Evolutionary conservation across 768 basidiomycete species (phyloP).

Genomic region (Hypholoma fasciculare): DNA sequence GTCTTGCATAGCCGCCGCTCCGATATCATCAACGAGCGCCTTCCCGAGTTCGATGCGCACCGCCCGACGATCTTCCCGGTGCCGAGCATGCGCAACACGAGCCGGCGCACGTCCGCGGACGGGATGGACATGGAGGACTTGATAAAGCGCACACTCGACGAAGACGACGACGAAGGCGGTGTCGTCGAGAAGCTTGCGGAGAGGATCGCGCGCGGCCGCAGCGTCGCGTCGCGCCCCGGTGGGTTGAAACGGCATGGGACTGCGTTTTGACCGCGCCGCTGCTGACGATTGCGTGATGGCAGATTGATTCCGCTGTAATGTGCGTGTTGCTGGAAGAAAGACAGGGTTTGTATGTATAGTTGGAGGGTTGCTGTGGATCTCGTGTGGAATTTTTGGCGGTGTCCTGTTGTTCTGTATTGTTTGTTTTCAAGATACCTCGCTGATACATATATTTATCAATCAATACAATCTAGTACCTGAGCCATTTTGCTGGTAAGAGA

Average conservation of each 20-base stretch:
- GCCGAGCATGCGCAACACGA: conserved; percentile 51
- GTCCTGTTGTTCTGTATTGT: background rate
- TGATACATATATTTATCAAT: conserved; percentile 3
- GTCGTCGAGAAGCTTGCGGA: conserved; percentile 65
- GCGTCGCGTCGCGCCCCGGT: conserved; percentile 42
- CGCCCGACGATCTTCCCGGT: conserved; percentile 51
- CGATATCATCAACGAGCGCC: conserved; percentile 73
- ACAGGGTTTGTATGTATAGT: background rate
- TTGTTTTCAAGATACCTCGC: conserved; percentile 7
- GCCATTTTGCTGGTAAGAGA: background rate
- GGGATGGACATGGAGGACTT: conserved; percentile 63
- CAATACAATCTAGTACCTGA: background rate
- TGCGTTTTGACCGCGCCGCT: conserved; percentile 3
- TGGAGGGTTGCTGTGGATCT: background rate
- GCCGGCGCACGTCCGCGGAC: conserved; percentile 40
- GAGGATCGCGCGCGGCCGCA: conserved; percentile 54
- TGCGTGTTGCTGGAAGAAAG: background rate
- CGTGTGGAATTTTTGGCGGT: background rate
- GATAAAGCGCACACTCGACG: conserved; percentile 62
- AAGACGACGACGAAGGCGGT: conserved; percentile 50
- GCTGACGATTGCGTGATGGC: background rate
- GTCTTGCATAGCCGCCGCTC: conserved; percentile 55
- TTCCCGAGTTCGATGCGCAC: conserved; percentile 55
- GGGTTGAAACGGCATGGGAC: conserved; percentile 70
- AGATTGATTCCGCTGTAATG: background rate